A percentile compares a stretch with the other conserved stretches of the same genome.
These are phyloP conservation scores for Linnemannia hyalina DNA, from an alignment of 192 early-diverging fungal genomes.

Conservation along the genomic window DNA sequence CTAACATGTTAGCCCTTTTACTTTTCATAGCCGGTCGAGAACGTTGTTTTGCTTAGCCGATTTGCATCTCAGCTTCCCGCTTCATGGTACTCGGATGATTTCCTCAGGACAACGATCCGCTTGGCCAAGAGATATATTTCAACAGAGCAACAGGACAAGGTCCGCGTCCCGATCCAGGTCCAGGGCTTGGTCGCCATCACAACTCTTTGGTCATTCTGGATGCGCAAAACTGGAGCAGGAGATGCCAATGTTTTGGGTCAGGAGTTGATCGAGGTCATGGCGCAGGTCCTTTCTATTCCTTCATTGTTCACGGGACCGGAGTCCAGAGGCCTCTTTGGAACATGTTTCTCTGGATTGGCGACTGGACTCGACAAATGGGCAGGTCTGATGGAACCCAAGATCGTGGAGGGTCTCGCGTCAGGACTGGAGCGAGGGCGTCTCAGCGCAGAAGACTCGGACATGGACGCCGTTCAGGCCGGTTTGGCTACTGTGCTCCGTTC, in stretches of 20 bases:
- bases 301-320: constrained; percentile 35
- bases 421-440: constrained; percentile 44
- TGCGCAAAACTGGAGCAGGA: constrained; percentile 45
- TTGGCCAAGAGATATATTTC: constrained; percentile 30
- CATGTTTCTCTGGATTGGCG: constrained; percentile 47
- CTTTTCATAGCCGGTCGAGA: constrained; percentile 28
- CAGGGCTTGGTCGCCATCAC: constrained; percentile 28
- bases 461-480: constrained; percentile 47
- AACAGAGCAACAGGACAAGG: constrained; percentile 35
- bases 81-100: constrained; percentile 50
- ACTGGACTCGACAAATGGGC: constrained; percentile 53
- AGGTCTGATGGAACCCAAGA: constrained; percentile 50
- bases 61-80: constrained; percentile 38
- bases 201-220: constrained; percentile 49
- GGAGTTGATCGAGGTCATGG: constrained; percentile 43
- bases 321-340: constrained; percentile 20
- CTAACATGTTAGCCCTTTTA: not conserved
- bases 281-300: constrained; percentile 33
- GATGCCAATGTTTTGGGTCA: constrained; percentile 47
- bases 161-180: constrained; percentile 38
- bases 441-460: constrained; percentile 28
- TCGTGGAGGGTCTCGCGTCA: constrained; percentile 33
- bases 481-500: constrained; percentile 42
- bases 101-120: constrained; percentile 32
- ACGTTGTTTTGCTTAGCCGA: constrained; percentile 30